A percentile compares a stretch with the other conserved stretches of the same genome.
These are phyloP conservation scores for Brassica hybrid DNA, from an alignment of 441 rosid genomes.

Conservation along the genomic window DNA sequence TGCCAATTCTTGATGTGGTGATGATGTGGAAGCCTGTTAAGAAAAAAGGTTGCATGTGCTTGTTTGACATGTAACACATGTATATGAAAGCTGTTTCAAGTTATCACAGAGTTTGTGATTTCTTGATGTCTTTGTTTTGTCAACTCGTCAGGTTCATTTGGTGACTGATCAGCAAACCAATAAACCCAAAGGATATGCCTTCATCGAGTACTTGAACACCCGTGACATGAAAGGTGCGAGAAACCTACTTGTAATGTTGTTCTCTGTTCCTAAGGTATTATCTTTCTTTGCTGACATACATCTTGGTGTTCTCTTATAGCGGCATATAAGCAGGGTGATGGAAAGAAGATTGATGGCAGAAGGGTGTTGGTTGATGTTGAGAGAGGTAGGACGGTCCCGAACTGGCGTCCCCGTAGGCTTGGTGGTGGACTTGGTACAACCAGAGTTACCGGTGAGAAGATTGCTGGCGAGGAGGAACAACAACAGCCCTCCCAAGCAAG, in stretches of 20 bases:
- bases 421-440: slow-evolving; percentile 99
- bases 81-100: slow-evolving; percentile 20
- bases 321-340: slow-evolving; percentile 98
- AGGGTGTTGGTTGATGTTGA: slow-evolving; percentile 97
- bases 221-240: slow-evolving; percentile 90
- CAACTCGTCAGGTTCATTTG: slow-evolving; percentile 69
- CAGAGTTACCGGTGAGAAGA: slow-evolving; percentile 83
- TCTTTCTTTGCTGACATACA: slow-evolving; percentile 13
- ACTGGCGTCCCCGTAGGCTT: slow-evolving; percentile 96
- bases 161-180: slow-evolving; percentile 66
- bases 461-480: slow-evolving; percentile 65
- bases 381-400: slow-evolving; percentile 94
- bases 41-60: slow-evolving; percentile 83
- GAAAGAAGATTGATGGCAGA: slow-evolving; percentile 91
- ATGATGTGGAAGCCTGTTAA: slow-evolving; percentile 84
- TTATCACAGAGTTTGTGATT: slow-evolving; percentile 29
- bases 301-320: slow-evolving; percentile 50
- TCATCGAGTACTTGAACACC: slow-evolving; percentile 88
- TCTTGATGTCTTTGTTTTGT: slow-evolving; percentile 45
- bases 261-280: not conserved
- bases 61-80: slow-evolving; percentile 31
- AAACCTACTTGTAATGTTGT: slow-evolving; percentile 8
- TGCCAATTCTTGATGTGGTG: slow-evolving; percentile 88
- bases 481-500: slow-evolving; percentile 47
- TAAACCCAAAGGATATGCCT: slow-evolving; percentile 92